These are phyloP conservation scores for Celoporthe dispersa DNA, from an alignment of 2,329 filamentous ascomycete genomes.

Conservation along the genomic window DNA sequence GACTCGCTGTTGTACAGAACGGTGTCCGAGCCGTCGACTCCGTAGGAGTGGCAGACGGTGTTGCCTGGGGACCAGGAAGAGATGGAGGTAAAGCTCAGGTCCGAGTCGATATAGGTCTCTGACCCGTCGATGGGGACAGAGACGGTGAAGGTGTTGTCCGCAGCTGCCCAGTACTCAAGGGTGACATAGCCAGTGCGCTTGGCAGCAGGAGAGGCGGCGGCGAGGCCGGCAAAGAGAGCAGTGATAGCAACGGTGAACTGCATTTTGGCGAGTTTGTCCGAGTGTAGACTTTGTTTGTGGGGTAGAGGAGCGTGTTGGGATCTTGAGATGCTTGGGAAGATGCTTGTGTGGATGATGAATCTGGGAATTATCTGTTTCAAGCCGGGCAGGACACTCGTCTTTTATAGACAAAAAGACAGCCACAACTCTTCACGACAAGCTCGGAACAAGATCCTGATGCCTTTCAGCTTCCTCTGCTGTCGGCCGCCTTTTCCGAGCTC, in stretches of 20 bases:
- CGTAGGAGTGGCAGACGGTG: conserved; percentile 27
- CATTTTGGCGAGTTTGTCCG: conserved; percentile 18
- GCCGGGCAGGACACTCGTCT: not conserved
- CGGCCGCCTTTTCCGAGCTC: conserved; percentile 21
- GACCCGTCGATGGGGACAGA: conserved; percentile 27
- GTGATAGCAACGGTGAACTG: conserved; percentile 26
- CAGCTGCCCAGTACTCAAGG: conserved; percentile 30
- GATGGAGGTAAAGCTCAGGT: conserved; percentile 30
- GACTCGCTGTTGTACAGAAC: conserved; percentile 20
- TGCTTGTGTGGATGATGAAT: conserved; percentile 13
- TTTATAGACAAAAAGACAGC: conserved; percentile 13
- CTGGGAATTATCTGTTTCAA: not conserved
- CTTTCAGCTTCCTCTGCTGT: conserved; percentile 4
- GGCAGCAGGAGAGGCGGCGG: conserved; percentile 25
- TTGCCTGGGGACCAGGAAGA: conserved; percentile 18
- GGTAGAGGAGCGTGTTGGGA: not conserved
- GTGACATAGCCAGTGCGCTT: conserved; percentile 20
- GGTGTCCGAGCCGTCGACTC: conserved; percentile 27
- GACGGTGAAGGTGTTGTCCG: conserved; percentile 25
- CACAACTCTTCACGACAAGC: not conserved
- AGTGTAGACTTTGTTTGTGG: not conserved
- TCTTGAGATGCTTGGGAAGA: not conserved
- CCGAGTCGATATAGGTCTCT: conserved; percentile 18
- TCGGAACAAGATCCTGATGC: not conserved
- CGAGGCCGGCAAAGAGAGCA: conserved; percentile 30